Percentiles rank a stretch among this genome's conserved stretches.
Conservation (phyloP, 177 flowering plant species). For the Vitis hybrid region DNA sequence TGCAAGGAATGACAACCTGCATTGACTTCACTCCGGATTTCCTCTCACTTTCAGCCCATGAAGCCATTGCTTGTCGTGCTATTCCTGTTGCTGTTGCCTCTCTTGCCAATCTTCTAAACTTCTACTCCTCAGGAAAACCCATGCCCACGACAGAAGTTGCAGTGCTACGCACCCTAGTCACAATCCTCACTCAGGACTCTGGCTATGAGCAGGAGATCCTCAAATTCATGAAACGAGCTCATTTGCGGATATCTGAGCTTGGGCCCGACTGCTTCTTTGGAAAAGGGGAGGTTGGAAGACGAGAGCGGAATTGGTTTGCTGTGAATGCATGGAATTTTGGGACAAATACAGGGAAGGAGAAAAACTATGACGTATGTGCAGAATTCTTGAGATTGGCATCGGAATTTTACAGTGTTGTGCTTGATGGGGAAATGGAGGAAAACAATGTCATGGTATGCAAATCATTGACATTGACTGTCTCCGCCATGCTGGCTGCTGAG, state of each 20-base stretch:
- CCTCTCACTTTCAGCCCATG: slow-evolving; percentile 86
- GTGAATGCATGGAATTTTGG: slow-evolving; percentile 83
- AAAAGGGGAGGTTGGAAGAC: slow-evolving; percentile 68
- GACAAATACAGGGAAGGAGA: slow-evolving; percentile 55
- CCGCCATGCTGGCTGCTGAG: slow-evolving; percentile 70
- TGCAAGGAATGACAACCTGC: slow-evolving; percentile 76
- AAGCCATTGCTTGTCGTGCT: slow-evolving; percentile 79
- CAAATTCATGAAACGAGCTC: slow-evolving; percentile 52
- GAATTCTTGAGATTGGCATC: slow-evolving; percentile 71
- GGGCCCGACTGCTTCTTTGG: slow-evolving; percentile 74
- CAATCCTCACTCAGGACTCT: slow-evolving; percentile 52
- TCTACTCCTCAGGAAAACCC: slow-evolving; percentile 53
- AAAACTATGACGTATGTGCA: slow-evolving; percentile 53
- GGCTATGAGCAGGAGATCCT: slow-evolving; percentile 56
- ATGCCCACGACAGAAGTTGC: slow-evolving; percentile 78
- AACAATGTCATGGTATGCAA: slow-evolving; percentile 59
- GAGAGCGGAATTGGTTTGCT: slow-evolving; percentile 87
- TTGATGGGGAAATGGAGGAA: slow-evolving; percentile 43
- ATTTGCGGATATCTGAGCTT: slow-evolving; percentile 48
- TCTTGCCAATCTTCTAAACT: slow-evolving; percentile 60
- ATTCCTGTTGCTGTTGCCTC: slow-evolving; percentile 80
- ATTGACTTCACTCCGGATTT: slow-evolving; percentile 86
- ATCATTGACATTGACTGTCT: slow-evolving; percentile 60
- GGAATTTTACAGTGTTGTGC: slow-evolving; percentile 51
- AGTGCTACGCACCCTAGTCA: slow-evolving; percentile 65